Base-by-base conservation (phyloP, 2,329 filamentous ascomycete species). In the Aspergillus ibericus region DNA sequence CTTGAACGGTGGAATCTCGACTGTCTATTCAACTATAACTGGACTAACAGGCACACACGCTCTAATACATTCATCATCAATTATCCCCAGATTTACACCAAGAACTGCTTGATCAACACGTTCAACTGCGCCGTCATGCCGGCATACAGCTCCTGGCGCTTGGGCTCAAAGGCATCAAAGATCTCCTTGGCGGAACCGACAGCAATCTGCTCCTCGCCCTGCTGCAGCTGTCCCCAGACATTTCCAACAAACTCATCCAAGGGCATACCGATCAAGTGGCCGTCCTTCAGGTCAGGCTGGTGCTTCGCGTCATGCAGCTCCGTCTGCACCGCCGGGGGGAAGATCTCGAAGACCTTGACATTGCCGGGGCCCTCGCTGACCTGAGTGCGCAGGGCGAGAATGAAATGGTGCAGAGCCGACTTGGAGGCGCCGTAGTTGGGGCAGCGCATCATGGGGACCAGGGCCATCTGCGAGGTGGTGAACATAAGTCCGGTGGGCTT, bases 371-470 rank as follows among this genome's bases (percentile, higher is more conserved):
- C 65, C n/a, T 58, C 61, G 50, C 76, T 76, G 34, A 85, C 62
- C 65, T 85, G 82, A 59, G 81, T 76, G 1, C 83, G 77, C 27
- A 85, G 72, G 5, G 74, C 75, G 5, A 85, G 72, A 20, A 84
- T 76, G 70, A 81, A 82, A 60, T 82, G 80, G 61, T 85, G 82
- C 46, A 85, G 67, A 0, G 83, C 83, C 0, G 83, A 82, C 68
- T 85, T 85, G 35, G 78, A 77, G 1, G 83, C 82, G 60, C 80
- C 82, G 70, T 85, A 85, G 66, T 83, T 83, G 0, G 78, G 73
- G 22, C 77, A 80, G 16, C 75, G 72, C 6, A 77, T 64, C 27
- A 81, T 72, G 0, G 83, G 83, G 2, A 83, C 72, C 2, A 84
- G 67, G 1, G 79, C 82, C 25, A 85, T 73, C 2, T 77, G 77